phyloP scores from a whole-genome alignment of 331 rosid species.

The Stylosanthes scabra region DNA sequence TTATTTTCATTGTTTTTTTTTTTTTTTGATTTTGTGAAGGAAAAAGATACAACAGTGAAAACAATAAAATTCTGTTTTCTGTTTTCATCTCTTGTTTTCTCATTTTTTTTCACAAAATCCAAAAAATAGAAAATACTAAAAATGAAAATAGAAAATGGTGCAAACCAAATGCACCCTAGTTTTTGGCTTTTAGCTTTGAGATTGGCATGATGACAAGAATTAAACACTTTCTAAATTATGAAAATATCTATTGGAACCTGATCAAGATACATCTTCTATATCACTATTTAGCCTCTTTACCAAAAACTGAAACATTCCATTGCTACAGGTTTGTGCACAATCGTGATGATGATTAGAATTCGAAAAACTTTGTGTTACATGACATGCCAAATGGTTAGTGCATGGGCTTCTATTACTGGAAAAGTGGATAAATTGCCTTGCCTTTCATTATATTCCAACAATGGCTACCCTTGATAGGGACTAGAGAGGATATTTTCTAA shows the following conservation, averaged over 20 bases:
- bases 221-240: no score
- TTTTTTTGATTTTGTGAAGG: no score
- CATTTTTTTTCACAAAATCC: no score
- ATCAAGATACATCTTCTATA: background rate
- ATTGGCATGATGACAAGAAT: no score
- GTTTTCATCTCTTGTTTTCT: no score
- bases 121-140: no score
- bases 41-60: no score
- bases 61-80: no score
- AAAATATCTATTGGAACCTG: background rate
- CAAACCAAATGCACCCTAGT: no score
- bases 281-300: background rate
- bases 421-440: background rate
- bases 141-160: no score
- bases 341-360: background rate
- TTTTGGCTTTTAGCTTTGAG: no score
- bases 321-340: conserved; percentile 6
- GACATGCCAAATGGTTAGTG: background rate
- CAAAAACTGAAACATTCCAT: conserved; percentile 6
- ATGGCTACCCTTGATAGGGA: background rate
- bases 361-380: background rate
- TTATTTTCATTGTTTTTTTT: no score
- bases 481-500: background rate
- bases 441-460: background rate
- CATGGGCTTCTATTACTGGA: background rate